phyloP scores from a whole-genome alignment of 139 green algal genomes.

The Micromonas pusilla region DNA sequence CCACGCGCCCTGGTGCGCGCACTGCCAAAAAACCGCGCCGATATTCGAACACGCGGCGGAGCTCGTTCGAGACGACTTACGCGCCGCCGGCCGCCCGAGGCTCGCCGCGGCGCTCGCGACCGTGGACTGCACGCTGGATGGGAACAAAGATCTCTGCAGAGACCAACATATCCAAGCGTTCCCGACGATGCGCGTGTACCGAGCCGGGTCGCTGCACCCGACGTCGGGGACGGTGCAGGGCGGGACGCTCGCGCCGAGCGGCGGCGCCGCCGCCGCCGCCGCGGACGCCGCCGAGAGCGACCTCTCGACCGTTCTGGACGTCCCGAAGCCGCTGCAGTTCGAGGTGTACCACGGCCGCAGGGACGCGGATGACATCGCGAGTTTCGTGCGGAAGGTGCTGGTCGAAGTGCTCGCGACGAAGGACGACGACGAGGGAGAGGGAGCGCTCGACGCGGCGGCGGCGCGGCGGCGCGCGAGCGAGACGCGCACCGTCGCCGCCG shows the following conservation, averaged over 20 bases:
- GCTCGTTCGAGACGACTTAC: conserved; percentile 2
- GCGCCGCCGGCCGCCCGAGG: background rate
- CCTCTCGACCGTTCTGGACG: background rate
- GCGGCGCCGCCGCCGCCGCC: too few species aligned
- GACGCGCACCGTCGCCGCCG: background rate
- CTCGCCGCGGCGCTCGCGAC: conserved; percentile 6
- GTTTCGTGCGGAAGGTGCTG: conserved; percentile 15
- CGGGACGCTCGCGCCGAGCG: too few species aligned
- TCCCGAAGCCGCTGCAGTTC: background rate
- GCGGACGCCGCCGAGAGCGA: background rate
- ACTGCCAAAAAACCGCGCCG: conserved; percentile 23
- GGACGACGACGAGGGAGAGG: background rate
- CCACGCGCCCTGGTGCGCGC: conserved; percentile 37
- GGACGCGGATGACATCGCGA: conserved; percentile 11
- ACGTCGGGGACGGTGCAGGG: background rate
- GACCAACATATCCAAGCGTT: conserved; percentile 28
- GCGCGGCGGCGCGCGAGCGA: background rate
- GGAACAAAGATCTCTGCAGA: conserved; percentile 22
- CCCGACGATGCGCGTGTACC: conserved; percentile 30
- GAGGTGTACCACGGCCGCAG: conserved; percentile 27
- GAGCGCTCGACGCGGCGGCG: background rate
- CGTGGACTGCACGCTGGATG: conserved; percentile 28
- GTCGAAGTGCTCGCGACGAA: background rate
- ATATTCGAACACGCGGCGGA: conserved; percentile 28
- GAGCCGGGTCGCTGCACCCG: background rate